phyloP scores from a whole-genome alignment of 768 basidiomycete genomes.

The Cystoderma amianthinum region DNA sequence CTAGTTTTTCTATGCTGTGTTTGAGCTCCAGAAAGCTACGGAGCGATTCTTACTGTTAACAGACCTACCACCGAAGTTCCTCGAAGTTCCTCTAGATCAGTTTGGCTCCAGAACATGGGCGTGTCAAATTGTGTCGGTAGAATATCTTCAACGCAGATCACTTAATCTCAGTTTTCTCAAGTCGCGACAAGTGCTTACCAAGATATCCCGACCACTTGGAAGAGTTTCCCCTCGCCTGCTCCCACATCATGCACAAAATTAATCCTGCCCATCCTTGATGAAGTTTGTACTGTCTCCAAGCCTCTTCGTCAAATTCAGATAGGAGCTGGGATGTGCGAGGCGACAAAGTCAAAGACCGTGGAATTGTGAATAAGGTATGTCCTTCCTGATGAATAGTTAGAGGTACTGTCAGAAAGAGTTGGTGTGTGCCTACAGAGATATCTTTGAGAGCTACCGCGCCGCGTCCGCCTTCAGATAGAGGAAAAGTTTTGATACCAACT shows the following conservation, averaged over 20 bases:
- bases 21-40: neutral
- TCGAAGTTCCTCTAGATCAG: conserved; percentile 64
- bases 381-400: conserved; percentile 44
- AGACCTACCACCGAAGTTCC: conserved; percentile 87
- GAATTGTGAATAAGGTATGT: conserved; percentile 75
- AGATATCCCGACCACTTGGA: conserved; percentile 75
- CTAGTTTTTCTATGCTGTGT: conserved; percentile 79
- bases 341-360: conserved; percentile 70
- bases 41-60: conserved; percentile 17
- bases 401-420: neutral
- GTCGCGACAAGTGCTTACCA: conserved; percentile 33
- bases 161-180: too few species aligned
- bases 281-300: conserved; percentile 58
- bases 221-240: conserved; percentile 52
- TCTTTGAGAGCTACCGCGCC: conserved; percentile 71
- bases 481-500: conserved; percentile 40
- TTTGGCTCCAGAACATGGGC: conserved; percentile 88
- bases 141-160: conserved; percentile 39
- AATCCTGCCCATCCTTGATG: conserved; percentile 79
- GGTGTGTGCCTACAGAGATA: conserved; percentile 46
- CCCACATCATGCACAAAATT: conserved; percentile 97
- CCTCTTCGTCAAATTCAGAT: conserved; percentile 43
- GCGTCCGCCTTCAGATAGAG: conserved; percentile 51
- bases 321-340: conserved; percentile 70
- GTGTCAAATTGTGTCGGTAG: conserved; percentile 77